Base-by-base conservation (phyloP, 768 basidiomycete genomes). In the Cyclocybe cylindracea region DNA sequence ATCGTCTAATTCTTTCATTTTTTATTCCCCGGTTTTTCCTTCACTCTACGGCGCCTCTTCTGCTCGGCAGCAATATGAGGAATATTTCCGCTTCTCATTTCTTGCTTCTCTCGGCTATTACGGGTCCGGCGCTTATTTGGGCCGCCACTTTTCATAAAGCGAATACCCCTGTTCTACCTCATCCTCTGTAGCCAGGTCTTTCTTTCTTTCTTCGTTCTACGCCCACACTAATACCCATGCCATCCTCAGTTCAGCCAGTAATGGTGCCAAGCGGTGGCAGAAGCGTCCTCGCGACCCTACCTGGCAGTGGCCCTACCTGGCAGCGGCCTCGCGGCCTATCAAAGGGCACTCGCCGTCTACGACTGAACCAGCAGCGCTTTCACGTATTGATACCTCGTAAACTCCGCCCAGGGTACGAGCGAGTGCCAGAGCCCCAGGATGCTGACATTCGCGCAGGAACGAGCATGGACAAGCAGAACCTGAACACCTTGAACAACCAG, bases 121-220 rank as follows among this genome's bases (percentile, higher is more conserved):
- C 24, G 36, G 51, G 43, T 43, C 51, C 43, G 29, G 38, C 19
- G 24, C 50, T 46, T n/a, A 53, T 55, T 2, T 41, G 11, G 31
- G 58, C 58, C 3, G 50, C 61, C 10, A 46, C 50, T 11, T 35
- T 62, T 14, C 69, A 69, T 18, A 63, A 63, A 40, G 68, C 67
- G 3, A 61, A 62, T 48, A 69, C 70, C 0, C 71, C 6, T 59
- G 2, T 71, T 73, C 61, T 69, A 73, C 51, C 61, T 73, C 18
- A 66, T 73, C n/a, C 57, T 70, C 2, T 51, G 49, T n/a, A 60
- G 57, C 34, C 37, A 54, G 39, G 62, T 29, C 4, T 5, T 9
- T 24, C 24, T 24, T n/a, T n/a, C n/a, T n/a, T n/a, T 16, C 14
- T 10, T 11, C 24, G 9, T 37, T 6, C 6, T 5, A 32, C 13